Evolutionary conservation across 345 rosid species (phyloP).

Genomic region (Gossypium bickii): DNA sequence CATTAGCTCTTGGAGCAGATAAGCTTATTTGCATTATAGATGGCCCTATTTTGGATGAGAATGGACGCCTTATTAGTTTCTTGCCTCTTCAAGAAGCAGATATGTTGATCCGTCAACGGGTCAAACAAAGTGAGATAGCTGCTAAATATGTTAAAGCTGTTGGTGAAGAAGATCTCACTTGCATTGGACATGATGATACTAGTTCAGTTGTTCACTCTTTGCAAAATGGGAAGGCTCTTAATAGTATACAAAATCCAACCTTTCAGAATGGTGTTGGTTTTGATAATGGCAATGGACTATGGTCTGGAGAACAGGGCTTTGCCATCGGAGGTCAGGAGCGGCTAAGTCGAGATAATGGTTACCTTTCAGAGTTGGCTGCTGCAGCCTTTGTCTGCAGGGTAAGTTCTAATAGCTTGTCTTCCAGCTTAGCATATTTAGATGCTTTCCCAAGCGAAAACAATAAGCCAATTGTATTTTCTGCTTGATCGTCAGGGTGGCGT

Average conservation of each 20-base stretch:
- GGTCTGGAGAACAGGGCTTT: slow-evolving; percentile 88
- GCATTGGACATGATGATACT: slow-evolving; percentile 36
- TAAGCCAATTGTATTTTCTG: slow-evolving; percentile 11
- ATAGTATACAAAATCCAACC: slow-evolving; percentile 35
- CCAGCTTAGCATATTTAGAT: background rate
- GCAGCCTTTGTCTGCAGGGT: slow-evolving; percentile 97
- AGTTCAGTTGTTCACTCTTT: slow-evolving; percentile 35
- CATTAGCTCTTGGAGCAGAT: slow-evolving; percentile 88
- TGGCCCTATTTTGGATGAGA: slow-evolving; percentile 86
- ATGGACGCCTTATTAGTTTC: slow-evolving; percentile 74
- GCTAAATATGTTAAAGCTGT: slow-evolving; percentile 90
- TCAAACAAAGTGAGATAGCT: slow-evolving; percentile 85
- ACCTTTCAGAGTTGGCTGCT: slow-evolving; percentile 88
- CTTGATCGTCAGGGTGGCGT: slow-evolving; percentile 75
- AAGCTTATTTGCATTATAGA: slow-evolving; percentile 90
- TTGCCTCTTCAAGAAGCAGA: slow-evolving; percentile 93
- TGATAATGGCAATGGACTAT: slow-evolving; percentile 69
- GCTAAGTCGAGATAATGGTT: slow-evolving; percentile 67
- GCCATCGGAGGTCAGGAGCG: slow-evolving; percentile 93
- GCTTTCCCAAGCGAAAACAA: background rate
- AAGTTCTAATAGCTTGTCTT: slow-evolving; percentile 23
- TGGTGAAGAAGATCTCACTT: slow-evolving; percentile 41
- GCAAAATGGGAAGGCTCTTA: slow-evolving; percentile 38
- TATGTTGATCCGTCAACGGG: slow-evolving; percentile 69
- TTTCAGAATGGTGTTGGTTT: slow-evolving; percentile 93